Evolutionary conservation across 192 early-diverging fungal species (phyloP), one percentile per base, ranked within the genome.

Genomic region (Coemansia guatemalensis): DNA sequence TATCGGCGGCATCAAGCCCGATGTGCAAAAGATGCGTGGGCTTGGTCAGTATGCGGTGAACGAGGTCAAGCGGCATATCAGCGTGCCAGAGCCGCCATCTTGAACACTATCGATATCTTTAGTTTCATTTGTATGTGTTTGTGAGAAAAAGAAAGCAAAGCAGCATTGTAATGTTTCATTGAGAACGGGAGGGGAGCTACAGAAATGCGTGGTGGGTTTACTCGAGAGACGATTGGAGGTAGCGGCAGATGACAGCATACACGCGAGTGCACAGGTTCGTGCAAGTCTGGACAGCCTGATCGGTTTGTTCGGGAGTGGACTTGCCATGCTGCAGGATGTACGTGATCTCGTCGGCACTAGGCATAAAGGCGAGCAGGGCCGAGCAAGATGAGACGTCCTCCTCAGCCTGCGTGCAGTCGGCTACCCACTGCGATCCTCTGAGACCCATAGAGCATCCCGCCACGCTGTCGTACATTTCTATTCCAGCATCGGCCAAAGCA

Each of bases 391-490:
- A 58, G 5, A 50, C 62, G 20, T 75, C 71, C 48, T 82, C 74
- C 32, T 82, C 79, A 0, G 33, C n/a, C 39, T 82, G 79, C 1
- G 66, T 56, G 62, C 74, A 82, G 32, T 82, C 79, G 24, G 61
- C 66, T 3, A 69, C 35, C 69, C 74, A 82, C 58, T 71, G 63
- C 26, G 60, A 56, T 11, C 53, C 60, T 9, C 56, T 25, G 29
- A 75, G 58, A 2, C 69, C 65, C 58, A 82, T 72, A 4, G 82
- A 83, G 64, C 78, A 73, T 11, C 78, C 73, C 2, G 73, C 69
- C 22, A 83, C 82, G 23, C 62, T 80, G 62, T 83, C 82, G 52
- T 78, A 70, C 51, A 83, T 56, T 53, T 83, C 82, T 23, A 83
- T 83, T 0, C 82, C 82, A 1, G 82, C 82, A 35, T 83, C 78